Evolutionary conservation across 257 asterid species (phyloP).

Genomic region (Solanum clarkiae): DNA sequence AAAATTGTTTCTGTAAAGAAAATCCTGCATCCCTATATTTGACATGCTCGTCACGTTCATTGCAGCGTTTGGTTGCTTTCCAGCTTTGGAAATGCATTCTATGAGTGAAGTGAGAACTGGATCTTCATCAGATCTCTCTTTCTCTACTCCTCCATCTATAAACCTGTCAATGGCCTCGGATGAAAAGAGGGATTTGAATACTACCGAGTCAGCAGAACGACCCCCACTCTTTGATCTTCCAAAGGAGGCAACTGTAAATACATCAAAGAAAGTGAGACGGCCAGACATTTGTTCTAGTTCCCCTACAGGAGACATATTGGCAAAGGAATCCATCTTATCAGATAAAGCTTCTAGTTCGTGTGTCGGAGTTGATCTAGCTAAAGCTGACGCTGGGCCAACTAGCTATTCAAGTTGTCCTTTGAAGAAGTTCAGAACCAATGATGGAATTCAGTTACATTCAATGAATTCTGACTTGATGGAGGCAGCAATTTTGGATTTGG

Average conservation of each 20-base stretch:
- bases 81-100: neutral
- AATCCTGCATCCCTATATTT: neutral
- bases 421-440: slow-evolving; percentile 1
- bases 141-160: neutral
- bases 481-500: slow-evolving; percentile 17
- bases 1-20: neutral
- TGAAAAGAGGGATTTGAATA: neutral
- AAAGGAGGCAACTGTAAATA: neutral
- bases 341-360: neutral
- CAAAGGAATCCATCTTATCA: neutral
- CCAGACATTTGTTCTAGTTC: neutral
- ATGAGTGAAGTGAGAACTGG: neutral
- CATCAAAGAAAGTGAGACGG: neutral
- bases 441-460: slow-evolving; percentile 1
- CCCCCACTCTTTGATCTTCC: neutral
- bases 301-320: neutral
- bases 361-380: neutral
- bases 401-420: neutral
- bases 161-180: neutral
- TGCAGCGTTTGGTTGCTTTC: slow-evolving; percentile 1
- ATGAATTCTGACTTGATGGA: slow-evolving; percentile 2
- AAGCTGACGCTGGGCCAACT: neutral
- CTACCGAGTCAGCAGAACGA: neutral
- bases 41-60: neutral
- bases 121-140: neutral